Conservation (phyloP, 257 asterid genomes). For the Nemophila menziesii region DNA sequence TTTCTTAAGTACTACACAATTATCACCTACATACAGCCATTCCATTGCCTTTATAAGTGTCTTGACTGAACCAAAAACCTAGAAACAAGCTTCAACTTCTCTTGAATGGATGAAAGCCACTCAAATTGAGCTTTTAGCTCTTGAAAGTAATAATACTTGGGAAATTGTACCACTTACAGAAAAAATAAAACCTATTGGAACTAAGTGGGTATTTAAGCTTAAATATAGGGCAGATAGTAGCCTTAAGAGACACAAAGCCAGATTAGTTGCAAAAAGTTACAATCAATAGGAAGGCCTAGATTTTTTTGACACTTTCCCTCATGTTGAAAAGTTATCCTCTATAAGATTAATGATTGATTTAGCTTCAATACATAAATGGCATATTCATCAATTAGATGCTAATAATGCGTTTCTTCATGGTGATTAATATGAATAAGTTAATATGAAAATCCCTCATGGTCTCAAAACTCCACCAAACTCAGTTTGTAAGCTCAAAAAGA, state of each 20-base stretch:
- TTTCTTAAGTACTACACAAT: too few species aligned
- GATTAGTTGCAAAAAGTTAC: neutral
- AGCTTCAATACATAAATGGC: too few species aligned
- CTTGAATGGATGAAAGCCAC: too few species aligned
- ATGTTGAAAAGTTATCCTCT: neutral
- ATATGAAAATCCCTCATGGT: too few species aligned
- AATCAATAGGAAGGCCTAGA: neutral
- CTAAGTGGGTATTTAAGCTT: neutral
- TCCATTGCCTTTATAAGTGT: neutral
- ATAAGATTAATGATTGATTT: neutral
- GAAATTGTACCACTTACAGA: neutral
- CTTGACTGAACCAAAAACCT: neutral
- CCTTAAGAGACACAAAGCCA: neutral
- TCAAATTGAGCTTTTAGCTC: neutral
- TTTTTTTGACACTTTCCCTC: neutral
- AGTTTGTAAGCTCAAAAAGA: too few species aligned
- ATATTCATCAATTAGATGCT: neutral
- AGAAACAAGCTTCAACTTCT: neutral
- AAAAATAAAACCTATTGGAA: neutral
- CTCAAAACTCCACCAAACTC: too few species aligned
- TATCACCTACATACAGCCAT: too few species aligned
- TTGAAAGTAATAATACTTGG: neutral
- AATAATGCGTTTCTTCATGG: too few species aligned
- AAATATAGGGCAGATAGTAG: neutral
- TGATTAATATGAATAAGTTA: too few species aligned